Base-by-base conservation (phyloP, 1,284 basidiomycete genomes). In the Sporisorium exsertum region DNA sequence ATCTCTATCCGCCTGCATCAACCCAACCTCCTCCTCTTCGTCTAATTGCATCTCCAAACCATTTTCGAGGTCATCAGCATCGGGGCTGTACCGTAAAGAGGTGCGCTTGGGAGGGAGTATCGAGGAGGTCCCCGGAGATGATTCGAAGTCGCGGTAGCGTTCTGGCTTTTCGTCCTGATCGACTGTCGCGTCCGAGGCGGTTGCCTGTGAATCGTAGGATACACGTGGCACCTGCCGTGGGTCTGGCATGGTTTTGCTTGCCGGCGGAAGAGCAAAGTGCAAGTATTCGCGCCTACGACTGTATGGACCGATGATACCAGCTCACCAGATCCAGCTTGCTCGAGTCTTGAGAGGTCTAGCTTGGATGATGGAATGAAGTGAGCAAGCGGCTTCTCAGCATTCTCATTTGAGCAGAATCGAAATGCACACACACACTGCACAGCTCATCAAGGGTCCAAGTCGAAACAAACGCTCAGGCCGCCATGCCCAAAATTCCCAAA, bases 21-120 rank as follows among this genome's bases (percentile, higher is more conserved):
- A 45, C 2, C 78, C 72, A 4, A 80, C 80, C 40, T 64, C 40
- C 43, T 81, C 78, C 10, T 81, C 78, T 24, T 81, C 80, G 33
- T 81, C 77, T 2, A 75, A 40, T 18, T 29, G 33, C 32, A 69
- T 5, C 16, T 58, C 62, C 0, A 59, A 20, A 2, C 51, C 62
- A 10, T 51, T 65, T 22, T 58, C 58, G 4, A 61, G 26, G 15
- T 63, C 68, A 18, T 71, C 61, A 1, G 18, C 47, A 3, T 58
- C 51, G 12, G 37, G 22, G n/a, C 35, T 32, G 37, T 66, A 54
- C 3, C 42, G 46, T 3, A 61, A 54, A 24, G 45, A 24, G 9
- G n/a, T 33, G 13, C 49, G 49, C 40, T 53, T 61, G 3, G 62
- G 69, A 1, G 68, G 63, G 24, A 65, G 62, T 8, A 54, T 22